Base-by-base conservation (phyloP, 2,329 filamentous ascomycete genomes). In the Teratosphaeria destructans region DNA sequence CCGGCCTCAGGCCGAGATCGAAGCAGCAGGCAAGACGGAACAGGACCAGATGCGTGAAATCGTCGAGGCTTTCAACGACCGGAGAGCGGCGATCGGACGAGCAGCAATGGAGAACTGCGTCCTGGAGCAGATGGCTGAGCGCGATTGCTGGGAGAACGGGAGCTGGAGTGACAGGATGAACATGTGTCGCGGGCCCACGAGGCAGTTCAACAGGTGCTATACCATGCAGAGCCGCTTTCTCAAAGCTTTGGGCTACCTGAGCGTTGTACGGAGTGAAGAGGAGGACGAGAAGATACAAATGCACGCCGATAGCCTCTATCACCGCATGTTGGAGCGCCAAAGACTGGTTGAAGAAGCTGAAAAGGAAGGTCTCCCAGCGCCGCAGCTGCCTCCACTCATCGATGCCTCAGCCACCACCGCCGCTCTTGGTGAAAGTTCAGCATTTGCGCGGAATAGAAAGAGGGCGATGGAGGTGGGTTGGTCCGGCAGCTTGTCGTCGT, bases 71-170 rank as follows among this genome's bases (percentile, higher is more conserved):
- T 95, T 87, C 81, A 95, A 96, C 73, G 85, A 89, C 70, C 85
- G 91, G 62, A 90, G 88, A 71, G 82, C 84, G 37, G 82, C 85
- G 59, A 89, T 97, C 62, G 89, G 89, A 34, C 81, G 82, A 52
- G 89, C 90, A 1, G 92, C 93, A 10, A 79, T 96, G 70, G 94
- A 99, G 77, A 99, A 97, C 73, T 99, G 94, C 74, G 87, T 90
- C 0, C 74, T 92, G 62, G 90, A 95, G 72, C 90, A 96, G 76
- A 81, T 90, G 71, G 86, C 87, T 60, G 87, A 95, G 79, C 85
- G 86, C 61, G 81, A 87, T 55, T 99, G 94, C 79, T 94, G 94
- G 80, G 82, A 82, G 68, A 79, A 81, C 58, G 92, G 92, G 32
- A 81, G 79, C 56, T 84, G 84, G 78, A 75, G 77, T 68, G 84